These are phyloP conservation scores for Pythium periplocum DNA, from an alignment of 352 stramenopile genomes.

Conservation along the genomic window DNA sequence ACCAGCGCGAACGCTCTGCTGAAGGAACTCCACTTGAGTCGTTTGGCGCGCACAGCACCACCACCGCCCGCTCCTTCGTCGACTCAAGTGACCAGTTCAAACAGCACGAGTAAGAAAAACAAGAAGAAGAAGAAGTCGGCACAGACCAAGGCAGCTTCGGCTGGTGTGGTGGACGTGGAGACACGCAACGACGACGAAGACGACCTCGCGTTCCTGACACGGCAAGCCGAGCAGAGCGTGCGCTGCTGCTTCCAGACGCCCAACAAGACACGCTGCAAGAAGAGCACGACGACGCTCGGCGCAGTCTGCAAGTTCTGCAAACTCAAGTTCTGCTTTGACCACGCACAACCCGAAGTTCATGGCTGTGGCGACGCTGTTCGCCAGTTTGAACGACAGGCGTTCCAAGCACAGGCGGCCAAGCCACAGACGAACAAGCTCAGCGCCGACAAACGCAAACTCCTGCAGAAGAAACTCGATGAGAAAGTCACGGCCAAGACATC, in stretches of 20 bases:
- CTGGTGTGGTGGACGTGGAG: constrained; percentile 19
- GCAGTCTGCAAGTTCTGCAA: constrained; percentile 82
- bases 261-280: constrained; percentile 36
- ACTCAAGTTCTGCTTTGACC: constrained; percentile 81
- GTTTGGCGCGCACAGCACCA: constrained; percentile 38
- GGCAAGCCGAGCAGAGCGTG: constrained; percentile 41
- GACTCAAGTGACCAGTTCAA: constrained; percentile 1
- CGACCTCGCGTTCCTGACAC: constrained; percentile 69
- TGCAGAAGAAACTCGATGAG: constrained; percentile 68
- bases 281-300: constrained; percentile 52
- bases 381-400: constrained; percentile 45
- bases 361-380: constrained; percentile 69
- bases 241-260: constrained; percentile 48
- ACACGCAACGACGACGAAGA: constrained; percentile 42
- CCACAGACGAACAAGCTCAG: constrained; percentile 22
- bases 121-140: constrained; percentile 54
- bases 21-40: constrained; percentile 57
- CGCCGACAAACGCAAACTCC: constrained; percentile 50
- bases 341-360: constrained; percentile 69
- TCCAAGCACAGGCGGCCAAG: constrained; percentile 32
- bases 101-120: constrained; percentile 24
- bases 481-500: constrained; percentile 50
- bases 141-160: constrained; percentile 11
- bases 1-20: constrained; percentile 33
- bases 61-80: constrained; percentile 10